Evolutionary conservation across 208 protist genomes (phyloP), one percentile per base, ranked within the genome.

Genomic region (Naegleria fowleri): DNA sequence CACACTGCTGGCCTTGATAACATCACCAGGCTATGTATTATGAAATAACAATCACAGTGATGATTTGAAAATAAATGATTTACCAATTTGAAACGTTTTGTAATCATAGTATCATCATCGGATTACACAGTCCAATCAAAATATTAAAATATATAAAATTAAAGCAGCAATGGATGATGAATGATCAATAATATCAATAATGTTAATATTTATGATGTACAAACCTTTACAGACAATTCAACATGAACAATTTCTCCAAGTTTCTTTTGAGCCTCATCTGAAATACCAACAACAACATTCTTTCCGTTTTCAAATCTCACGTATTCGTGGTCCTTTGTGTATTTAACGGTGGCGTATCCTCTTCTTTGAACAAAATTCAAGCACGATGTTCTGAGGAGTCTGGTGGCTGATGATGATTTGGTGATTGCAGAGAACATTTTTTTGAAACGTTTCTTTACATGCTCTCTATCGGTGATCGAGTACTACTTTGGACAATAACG

Each of bases 241-340:
- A 87, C 15, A n/a, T 87, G 83, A 51, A 87, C 33, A 25, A 87
- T 36, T 25, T 87, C 83, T 51, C 83, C 83, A 29, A 87, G 40
- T n/a, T 87, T 51, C 11, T 41, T 16, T 51, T 87, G 83, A n/a
- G 83, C 83, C 15, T 51, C 40, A 29, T 87, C 83, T n/a, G 40
- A 40, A 51, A 87, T 87, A 87, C 83, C 83, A 87, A 87, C 75
- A 67, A 67, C 55, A 67, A 29, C 55, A 3, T 19, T 15, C 55
- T 67, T 67, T 67, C 55, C 55, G 22, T 13, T 67, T 67, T 67
- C 55, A 67, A 67, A 67, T 67, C 55, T 67, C 11, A 67, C 55
- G 19, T 29, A 67, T 67, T 67, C 55, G 55, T 67, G 55, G 22
- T 67, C 55, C 55, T 67, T 67, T 67, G 55, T 29, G 22, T 67